Evolutionary conservation across 2,329 filamentous ascomycete species (phyloP).

Genomic region (Botrytis tulipae): DNA sequence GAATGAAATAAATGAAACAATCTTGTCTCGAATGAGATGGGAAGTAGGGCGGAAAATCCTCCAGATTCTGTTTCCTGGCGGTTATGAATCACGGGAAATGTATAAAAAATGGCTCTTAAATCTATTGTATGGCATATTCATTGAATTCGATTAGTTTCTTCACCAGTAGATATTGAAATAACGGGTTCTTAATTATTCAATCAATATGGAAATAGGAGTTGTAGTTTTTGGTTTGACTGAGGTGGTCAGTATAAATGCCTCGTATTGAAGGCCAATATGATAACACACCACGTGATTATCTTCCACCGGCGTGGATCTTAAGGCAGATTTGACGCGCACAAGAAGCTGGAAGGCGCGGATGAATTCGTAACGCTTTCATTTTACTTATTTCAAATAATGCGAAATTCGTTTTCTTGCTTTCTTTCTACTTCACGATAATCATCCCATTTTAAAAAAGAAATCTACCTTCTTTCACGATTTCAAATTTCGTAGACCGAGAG

Average conservation of each 20-base stretch:
- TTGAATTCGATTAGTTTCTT: neutral
- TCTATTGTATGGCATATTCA: neutral
- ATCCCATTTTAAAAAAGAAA: neutral
- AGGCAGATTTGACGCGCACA: constrained; percentile 17
- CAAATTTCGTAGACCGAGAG: neutral
- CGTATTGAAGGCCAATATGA: neutral
- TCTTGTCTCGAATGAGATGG: neutral
- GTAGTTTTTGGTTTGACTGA: neutral
- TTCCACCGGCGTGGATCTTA: neutral
- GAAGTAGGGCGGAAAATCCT: neutral
- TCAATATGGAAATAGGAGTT: neutral
- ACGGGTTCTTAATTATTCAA: neutral
- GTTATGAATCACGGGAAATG: neutral
- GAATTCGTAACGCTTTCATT: constrained; percentile 11
- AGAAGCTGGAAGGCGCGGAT: constrained; percentile 12
- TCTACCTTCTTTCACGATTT: neutral
- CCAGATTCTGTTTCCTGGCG: neutral
- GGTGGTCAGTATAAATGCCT: neutral
- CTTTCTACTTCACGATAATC: neutral
- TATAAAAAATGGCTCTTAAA: neutral
- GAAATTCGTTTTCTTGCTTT: neutral
- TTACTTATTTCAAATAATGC: neutral
- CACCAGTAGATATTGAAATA: neutral
- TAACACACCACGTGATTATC: neutral
- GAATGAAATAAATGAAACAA: neutral